These are phyloP conservation scores for Mucor plumbeus DNA, from an alignment of 371 early-diverging fungal genomes.

Conservation along the genomic window DNA sequence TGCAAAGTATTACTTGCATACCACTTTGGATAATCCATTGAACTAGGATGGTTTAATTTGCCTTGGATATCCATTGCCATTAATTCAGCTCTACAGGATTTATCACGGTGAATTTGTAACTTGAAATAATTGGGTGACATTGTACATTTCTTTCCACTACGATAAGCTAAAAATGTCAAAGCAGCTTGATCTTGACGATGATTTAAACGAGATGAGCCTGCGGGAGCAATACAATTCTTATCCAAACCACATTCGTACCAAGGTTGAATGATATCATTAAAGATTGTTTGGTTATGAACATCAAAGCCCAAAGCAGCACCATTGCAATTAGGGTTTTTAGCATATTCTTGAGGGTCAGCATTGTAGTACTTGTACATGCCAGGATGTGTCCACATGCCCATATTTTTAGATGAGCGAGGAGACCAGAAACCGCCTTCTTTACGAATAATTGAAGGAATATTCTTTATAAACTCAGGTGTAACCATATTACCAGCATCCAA, in stretches of 20 bases:
- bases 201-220: slow-evolving; percentile 54
- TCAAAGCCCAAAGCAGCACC: slow-evolving; percentile 62
- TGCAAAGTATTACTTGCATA: slow-evolving; percentile 29
- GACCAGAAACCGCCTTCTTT: slow-evolving; percentile 53
- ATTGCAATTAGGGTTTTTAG: slow-evolving; percentile 55
- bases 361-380: slow-evolving; percentile 55
- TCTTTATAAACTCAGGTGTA: slow-evolving; percentile 47
- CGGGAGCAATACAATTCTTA: slow-evolving; percentile 63
- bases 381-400: slow-evolving; percentile 54
- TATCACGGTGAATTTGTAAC: slow-evolving; percentile 33
- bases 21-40: slow-evolving; percentile 41
- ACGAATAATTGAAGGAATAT: slow-evolving; percentile 43
- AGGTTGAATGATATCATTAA: slow-evolving; percentile 46
- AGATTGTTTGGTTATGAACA: slow-evolving; percentile 39
- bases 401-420: slow-evolving; percentile 46
- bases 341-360: slow-evolving; percentile 40
- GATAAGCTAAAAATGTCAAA: slow-evolving; percentile 53
- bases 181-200: slow-evolving; percentile 68
- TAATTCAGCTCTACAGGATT: slow-evolving; percentile 30
- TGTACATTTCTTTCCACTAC: slow-evolving; percentile 27
- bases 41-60: slow-evolving; percentile 32
- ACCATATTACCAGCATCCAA: slow-evolving; percentile 59
- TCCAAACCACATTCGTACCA: slow-evolving; percentile 57
- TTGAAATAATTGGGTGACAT: slow-evolving; percentile 24
- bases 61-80: slow-evolving; percentile 32